Conservation (phyloP, 116 monocot species). For the Zostera marina region DNA sequence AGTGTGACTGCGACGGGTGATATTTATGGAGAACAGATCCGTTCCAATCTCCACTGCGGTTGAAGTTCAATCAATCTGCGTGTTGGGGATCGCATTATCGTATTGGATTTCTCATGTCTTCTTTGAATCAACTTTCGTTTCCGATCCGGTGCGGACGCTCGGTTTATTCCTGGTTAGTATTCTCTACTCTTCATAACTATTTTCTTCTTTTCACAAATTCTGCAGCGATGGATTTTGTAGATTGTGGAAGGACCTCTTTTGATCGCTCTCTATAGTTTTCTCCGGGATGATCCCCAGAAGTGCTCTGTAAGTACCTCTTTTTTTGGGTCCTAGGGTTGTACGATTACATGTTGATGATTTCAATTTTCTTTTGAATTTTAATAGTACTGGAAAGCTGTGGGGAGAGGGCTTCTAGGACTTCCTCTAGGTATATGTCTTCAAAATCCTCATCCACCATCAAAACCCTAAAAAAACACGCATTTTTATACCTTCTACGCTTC, state of each 20-base stretch:
- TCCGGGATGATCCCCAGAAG: constrained; percentile 5
- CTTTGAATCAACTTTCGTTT: not conserved
- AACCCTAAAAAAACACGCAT: not conserved
- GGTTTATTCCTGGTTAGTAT: constrained; percentile 5
- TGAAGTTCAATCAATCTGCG: constrained; percentile 5
- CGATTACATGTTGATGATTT: not conserved
- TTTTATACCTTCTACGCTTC: not conserved
- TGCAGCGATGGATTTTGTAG: constrained; percentile 1
- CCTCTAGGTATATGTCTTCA: constrained; percentile 5
- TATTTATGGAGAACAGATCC: not conserved
- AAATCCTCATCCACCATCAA: not conserved
- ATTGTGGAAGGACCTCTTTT: constrained; percentile 9
- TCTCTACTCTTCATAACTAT: not conserved
- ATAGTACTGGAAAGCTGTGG: constrained; percentile 11
- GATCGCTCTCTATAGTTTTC: constrained; percentile 10
- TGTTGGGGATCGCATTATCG: not conserved
- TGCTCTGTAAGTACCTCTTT: constrained; percentile 7
- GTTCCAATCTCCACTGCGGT: not conserved
- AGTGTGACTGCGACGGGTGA: not conserved
- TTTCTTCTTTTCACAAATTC: not conserved
- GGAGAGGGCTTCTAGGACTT: constrained; percentile 13
- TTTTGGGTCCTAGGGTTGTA: not conserved
- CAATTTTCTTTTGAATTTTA: not conserved
- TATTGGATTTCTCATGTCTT: constrained; percentile 8
- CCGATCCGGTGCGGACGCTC: constrained; percentile 5